Evolutionary conservation across 2,329 filamentous ascomycete genomes (phyloP).

Genomic region (Aspergillus transmontanensis): DNA sequence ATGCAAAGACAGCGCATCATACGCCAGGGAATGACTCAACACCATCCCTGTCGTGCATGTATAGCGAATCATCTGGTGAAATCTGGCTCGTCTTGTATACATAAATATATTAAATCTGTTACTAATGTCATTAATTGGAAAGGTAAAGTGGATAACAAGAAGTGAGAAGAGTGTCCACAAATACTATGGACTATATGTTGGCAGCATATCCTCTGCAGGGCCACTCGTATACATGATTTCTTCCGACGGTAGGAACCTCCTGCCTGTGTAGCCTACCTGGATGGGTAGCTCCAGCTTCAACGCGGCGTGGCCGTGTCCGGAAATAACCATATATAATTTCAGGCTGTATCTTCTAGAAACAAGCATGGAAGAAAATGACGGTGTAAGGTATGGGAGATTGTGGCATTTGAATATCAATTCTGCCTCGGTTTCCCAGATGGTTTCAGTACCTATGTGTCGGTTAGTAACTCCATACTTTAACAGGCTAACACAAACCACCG

Average conservation of each 20-base stretch:
- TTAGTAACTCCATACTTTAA: not conserved
- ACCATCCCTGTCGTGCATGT: not conserved
- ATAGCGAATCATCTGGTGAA: not conserved
- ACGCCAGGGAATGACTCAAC: not conserved
- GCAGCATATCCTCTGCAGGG: not conserved
- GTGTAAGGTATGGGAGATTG: not conserved
- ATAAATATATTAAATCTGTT: not conserved
- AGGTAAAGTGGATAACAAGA: not conserved
- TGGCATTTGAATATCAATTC: not conserved
- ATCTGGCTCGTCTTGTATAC: not conserved
- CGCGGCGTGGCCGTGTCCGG: not conserved
- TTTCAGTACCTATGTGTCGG: not conserved
- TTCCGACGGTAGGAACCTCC: not conserved
- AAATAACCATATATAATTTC: not conserved
- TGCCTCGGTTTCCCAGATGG: not conserved
- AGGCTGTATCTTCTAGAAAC: not conserved
- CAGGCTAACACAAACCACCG: too few species aligned
- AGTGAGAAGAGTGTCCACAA: too few species aligned
- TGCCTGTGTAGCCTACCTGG: not conserved
- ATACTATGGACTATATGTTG: not conserved
- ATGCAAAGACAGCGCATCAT: not conserved
- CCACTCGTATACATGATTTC: not conserved
- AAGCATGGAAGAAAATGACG: not conserved
- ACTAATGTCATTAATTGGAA: not conserved
- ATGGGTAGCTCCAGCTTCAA: not conserved